Evolutionary conservation across 768 basidiomycete genomes (phyloP), one percentile per base, ranked within the genome.

Genomic region (Phylloporus sp.): DNA sequence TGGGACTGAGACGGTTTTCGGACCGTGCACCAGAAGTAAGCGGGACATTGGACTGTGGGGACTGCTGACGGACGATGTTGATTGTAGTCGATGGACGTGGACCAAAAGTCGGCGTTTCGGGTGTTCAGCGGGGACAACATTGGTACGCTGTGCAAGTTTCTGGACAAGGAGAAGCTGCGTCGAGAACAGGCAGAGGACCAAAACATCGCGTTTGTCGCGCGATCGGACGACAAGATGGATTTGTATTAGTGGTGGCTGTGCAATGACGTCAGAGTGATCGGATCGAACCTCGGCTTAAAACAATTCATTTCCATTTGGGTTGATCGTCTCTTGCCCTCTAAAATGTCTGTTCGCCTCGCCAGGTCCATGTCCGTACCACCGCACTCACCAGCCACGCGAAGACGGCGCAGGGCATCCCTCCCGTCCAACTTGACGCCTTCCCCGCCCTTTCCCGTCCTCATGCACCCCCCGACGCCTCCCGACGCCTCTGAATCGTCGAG

Each of bases 41-140:
- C 69, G 10, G 23, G 2, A 0, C 1, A 11, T 24, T 27, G 33
- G 34, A 1, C 17, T n/a, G 7, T 6, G 21, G 27, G 28, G 5
- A 10, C 47, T 31, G 41, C 44, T 54, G 50, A 58, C 9, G 18
- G 13, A 21, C n/a, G n/a, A n/a, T n/a, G 28, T 26, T 8, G 27
- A 8, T 18, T 40, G 28, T 61, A 91, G 89, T 73, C 77, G 26
- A 76, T 79, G 62, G 81, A 83, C 55, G 69, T 71, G 18, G 78
- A 80, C 60, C 87, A 90, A 58, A 72, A 75, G 55, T 73, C 79
- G 0, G 79, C 79, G 7, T 93, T 86, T 64, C 82, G 86, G 54
- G 91, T 90, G 31, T 95, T 89, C 62, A 84, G 75, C 24, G 85
- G 84, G 20, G 67, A 74, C 40, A 87, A 85, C 33, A 71, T 96